Base-by-base conservation (phyloP, 805 yeast genomes). In the Pichia exigua region DNA sequence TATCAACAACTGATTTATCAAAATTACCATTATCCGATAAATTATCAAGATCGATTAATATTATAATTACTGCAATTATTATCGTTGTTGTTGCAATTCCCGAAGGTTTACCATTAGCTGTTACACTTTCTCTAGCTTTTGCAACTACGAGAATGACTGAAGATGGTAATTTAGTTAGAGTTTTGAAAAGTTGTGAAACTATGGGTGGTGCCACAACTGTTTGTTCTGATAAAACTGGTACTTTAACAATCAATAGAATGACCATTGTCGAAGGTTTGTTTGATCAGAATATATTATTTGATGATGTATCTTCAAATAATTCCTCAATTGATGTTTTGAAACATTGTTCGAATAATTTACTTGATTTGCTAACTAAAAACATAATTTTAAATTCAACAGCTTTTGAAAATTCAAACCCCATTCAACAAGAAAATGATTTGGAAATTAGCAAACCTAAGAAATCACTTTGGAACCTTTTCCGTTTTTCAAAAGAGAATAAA, bases 181-280 rank as follows among this genome's bases (percentile, higher is more conserved):
- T 89, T 11, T 74, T 94, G 58, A 84, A 83, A 62, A 84, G 95
- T 45, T 94, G 99, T 76, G 99, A 94, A 69, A 94, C 97, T 18
- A 92, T 94, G 98, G 99, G 99, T 43, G 89, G 96, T 45, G 99
- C 97, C 2, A 94, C 98, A 15, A 94, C 97, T 4, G 77, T 94
- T 48, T 94, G 99, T 68, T 90, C 97, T 0, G 99, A 94, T 71
- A 92, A 94, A 67, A 94, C 99, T 0, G 99, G 99, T 54, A 94
- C 99, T 13, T 75, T 94, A 52, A 94, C 99, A 1, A 96, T 90
- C 66, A 94, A 94, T 67, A 77, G 75, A 61, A 94, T 94, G 99
- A 79, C 89, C 40, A 90, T 94, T 7, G 96, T 90, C 12, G 78
- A 76, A 51, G 96, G 94, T 3, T 70, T 78, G 26, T 62, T 90